Base-by-base conservation (phyloP, 1,284 basidiomycete species). In the Apiotrichum brassicae region DNA sequence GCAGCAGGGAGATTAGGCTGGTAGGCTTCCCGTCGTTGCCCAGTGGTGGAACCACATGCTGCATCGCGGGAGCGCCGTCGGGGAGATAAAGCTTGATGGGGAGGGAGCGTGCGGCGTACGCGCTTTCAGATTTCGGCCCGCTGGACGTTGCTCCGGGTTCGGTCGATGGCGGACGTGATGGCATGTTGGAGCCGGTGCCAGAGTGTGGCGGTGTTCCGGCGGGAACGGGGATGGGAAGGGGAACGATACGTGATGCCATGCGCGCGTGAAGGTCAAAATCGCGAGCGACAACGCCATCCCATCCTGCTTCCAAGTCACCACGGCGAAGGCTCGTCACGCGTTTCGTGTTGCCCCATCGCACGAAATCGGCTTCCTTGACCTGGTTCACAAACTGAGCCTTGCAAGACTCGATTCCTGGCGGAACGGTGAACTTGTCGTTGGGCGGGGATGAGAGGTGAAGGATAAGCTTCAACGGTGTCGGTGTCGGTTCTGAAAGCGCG, bases 251-350 rank as follows among this genome's bases (percentile, higher is more conserved):
- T 11, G 85, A 81, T 2, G 90, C 90, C 58, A 97, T 86, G 35
- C 86, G 81, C 83, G 88, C 92, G 65, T 88, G 95, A 56, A 91
- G 82, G 59, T 97, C 92, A 66, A 93, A 97, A 70, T 94, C 92
- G 73, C 93, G 91, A 89, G 59, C 84, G 74, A 83, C 83, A 56
- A 95, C 85, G 6, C 89, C 91, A 60, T 94, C 88, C 92, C 92
- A 97, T 48, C 94, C 81, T 0, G 85, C 87, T 68, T 97, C 92
- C 66, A 95, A 86, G 66, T 95, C 92, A 25, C 80, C 82, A 68
- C 90, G 87, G 48, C 90, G 76, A 38, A 97, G 76, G 16, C 86
- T 82, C 1, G 90, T 94, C 74, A 95, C 90, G 26, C 89, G 80
- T 67, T 89, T 87, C 18, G 88, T 92, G 73, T 85, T 94, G 2